phyloP scores from a whole-genome alignment of 208 protist genomes.

The Leishmania arabica region DNA sequence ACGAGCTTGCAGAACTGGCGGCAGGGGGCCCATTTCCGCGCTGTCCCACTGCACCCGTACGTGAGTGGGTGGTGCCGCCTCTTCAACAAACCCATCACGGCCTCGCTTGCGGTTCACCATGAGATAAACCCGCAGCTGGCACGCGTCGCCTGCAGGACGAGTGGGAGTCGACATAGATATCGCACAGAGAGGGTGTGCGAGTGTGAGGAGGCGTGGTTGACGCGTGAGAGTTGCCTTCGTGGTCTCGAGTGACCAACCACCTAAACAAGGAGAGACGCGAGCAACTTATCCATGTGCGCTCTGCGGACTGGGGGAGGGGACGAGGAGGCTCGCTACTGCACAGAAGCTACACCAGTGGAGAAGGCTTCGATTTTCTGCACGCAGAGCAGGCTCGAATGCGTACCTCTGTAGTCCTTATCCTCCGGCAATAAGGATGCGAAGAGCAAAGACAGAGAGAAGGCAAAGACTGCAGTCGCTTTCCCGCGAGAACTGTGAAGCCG shows the following conservation, averaged over 20 bases:
- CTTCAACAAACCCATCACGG: slow-evolving; percentile 19
- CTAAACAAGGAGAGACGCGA: neutral
- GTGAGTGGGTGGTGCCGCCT: slow-evolving; percentile 13
- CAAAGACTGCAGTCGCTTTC: neutral
- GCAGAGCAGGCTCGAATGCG: neutral
- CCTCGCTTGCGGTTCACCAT: slow-evolving; percentile 21
- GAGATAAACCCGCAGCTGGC: slow-evolving; percentile 21
- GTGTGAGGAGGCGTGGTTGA: neutral
- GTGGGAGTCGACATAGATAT: neutral
- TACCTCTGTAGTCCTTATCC: neutral
- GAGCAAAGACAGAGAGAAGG: neutral
- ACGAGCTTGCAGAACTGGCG: slow-evolving; percentile 11
- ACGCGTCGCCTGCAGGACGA: neutral
- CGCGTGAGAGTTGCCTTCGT: neutral
- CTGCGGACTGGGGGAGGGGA: slow-evolving; percentile 7
- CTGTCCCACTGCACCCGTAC: slow-evolving; percentile 39
- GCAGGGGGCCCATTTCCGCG: slow-evolving; percentile 30
- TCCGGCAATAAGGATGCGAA: neutral
- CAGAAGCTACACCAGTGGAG: neutral
- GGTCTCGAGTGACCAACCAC: neutral
- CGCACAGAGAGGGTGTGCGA: neutral
- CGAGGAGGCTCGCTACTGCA: neutral
- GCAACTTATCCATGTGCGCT: neutral
- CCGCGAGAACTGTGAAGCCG: neutral
- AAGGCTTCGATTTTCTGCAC: neutral